phyloP scores from a whole-genome alignment of 1,284 basidiomycete species.

The Sporisorium exsertum region DNA sequence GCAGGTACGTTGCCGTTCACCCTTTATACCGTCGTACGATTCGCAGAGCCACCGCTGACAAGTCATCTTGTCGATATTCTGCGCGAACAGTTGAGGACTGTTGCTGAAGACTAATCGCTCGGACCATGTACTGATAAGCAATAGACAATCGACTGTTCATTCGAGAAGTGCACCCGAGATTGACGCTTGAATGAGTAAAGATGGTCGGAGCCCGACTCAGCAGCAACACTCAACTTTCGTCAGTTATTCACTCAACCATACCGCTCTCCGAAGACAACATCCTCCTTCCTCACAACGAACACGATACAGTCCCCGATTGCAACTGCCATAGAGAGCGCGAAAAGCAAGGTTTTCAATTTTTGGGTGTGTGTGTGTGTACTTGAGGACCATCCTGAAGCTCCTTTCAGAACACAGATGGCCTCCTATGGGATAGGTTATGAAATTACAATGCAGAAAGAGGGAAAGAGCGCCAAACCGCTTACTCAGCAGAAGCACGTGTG shows the following conservation, averaged over 20 bases:
- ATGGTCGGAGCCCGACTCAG: not conserved
- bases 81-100: constrained; percentile 32
- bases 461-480: constrained; percentile 2
- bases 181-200: not conserved
- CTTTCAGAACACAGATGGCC: not conserved
- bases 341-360: constrained; percentile 7
- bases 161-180: not conserved
- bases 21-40: not conserved
- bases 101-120: constrained; percentile 29
- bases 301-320: too few species aligned
- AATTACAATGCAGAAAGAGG: constrained; percentile 8
- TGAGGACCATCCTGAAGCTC: not conserved
- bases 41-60: constrained; percentile 5
- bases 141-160: not conserved
- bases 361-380: constrained; percentile 7
- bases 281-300: not conserved
- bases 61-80: not conserved
- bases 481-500: constrained; percentile 71
- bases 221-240: not conserved
- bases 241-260: too few species aligned
- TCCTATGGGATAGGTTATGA: not conserved
- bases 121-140: not conserved
- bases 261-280: not conserved
- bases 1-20: constrained; percentile 76
- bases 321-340: constrained; percentile 1